phyloP scores from a whole-genome alignment of 768 basidiomycete species.

The Tylopilus balloui region DNA sequence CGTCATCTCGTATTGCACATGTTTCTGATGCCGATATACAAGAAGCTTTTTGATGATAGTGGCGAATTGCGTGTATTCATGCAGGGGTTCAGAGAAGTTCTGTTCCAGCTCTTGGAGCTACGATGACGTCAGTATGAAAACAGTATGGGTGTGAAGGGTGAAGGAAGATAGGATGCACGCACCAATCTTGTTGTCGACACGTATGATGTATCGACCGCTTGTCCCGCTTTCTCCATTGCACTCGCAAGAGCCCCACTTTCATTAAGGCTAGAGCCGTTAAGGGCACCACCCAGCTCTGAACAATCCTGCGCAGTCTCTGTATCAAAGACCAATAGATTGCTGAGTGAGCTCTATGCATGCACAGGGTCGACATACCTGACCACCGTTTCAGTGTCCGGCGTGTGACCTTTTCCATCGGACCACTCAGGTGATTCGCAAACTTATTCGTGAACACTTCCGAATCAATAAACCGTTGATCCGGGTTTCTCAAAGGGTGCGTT shows the following conservation, averaged over 20 bases:
- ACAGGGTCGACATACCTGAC: constrained; percentile 58
- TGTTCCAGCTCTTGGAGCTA: constrained; percentile 93
- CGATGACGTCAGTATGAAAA: constrained; percentile 7
- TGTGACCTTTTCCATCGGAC: constrained; percentile 96
- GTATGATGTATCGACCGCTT: constrained; percentile 92
- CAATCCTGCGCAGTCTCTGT: constrained; percentile 82
- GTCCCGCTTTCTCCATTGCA: constrained; percentile 94
- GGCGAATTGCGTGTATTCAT: constrained; percentile 94
- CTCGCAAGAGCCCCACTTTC: constrained; percentile 69
- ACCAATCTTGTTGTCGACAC: constrained; percentile 89
- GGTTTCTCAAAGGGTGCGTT: constrained; percentile 81
- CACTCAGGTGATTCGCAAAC: constrained; percentile 86
- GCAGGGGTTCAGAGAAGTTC: constrained; percentile 92
- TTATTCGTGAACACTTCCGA: constrained; percentile 95
- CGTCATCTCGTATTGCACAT: constrained; percentile 96
- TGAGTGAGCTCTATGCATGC: constrained; percentile 3
- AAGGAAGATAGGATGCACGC: constrained; percentile 24
- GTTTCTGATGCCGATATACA: constrained; percentile 94
- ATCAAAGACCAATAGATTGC: constrained; percentile 2
- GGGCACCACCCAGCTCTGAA: constrained; percentile 83
- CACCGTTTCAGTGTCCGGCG: constrained; percentile 89
- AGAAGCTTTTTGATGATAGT: constrained; percentile 92
- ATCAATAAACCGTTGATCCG: constrained; percentile 94
- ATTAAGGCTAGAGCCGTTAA: constrained; percentile 92
- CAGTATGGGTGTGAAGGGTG: constrained; percentile 1